These are phyloP conservation scores for Phaffomyces antillensis DNA, from an alignment of 805 yeast genomes.

Conservation along the genomic window DNA sequence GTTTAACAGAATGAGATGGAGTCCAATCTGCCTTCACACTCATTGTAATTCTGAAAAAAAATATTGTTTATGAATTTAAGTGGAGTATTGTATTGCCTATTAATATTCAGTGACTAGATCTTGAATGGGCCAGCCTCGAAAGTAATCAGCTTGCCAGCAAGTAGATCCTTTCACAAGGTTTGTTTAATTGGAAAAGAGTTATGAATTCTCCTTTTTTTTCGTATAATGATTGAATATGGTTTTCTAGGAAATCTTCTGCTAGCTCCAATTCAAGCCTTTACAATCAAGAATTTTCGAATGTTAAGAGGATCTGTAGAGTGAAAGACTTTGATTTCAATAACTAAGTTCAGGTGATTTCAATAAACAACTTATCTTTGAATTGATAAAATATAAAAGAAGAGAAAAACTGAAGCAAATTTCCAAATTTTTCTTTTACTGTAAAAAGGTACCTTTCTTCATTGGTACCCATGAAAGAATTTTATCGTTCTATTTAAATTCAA, in stretches of 20 bases:
- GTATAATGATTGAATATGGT: neutral
- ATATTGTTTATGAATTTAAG: neutral
- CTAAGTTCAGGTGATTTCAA: neutral
- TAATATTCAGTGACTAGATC: neutral
- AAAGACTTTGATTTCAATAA: neutral
- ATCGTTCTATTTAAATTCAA: neutral
- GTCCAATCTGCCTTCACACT: slow-evolving; percentile 5
- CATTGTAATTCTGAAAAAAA: neutral
- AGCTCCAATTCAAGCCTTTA: too few relatives aligned
- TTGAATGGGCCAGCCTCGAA: slow-evolving; percentile 5
- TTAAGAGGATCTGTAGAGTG: too few relatives aligned
- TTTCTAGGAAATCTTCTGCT: neutral
- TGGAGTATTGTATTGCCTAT: neutral
- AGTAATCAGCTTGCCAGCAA: slow-evolving; percentile 10
- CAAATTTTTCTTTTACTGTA: neutral
- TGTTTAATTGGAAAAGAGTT: too few relatives aligned
- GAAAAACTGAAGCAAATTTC: neutral
- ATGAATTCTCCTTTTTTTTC: neutral
- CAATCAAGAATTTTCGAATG: too few relatives aligned
- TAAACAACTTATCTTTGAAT: too few relatives aligned
- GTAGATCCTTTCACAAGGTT: slow-evolving; percentile 3
- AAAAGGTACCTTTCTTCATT: neutral
- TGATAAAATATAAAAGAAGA: neutral
- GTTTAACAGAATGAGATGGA: slow-evolving; percentile 2
- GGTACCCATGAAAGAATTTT: neutral